Evolutionary conservation across 2,329 filamentous ascomycete genomes (phyloP), one percentile per base, ranked within the genome.

Genomic region (Fusarium sp.): DNA sequence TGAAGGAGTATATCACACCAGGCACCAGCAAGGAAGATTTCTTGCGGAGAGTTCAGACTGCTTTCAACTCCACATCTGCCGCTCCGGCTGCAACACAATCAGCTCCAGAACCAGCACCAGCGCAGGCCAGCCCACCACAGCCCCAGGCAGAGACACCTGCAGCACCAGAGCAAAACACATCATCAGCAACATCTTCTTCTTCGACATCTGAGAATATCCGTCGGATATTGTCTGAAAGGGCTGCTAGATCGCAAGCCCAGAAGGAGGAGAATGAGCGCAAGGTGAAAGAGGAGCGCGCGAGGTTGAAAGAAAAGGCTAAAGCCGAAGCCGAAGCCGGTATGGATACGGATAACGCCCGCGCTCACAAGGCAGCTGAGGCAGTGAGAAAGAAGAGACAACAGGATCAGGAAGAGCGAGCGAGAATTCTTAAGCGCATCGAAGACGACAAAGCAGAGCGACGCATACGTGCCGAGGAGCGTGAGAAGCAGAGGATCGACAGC

Each of bases 351-450:
- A 75, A 72, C 23, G 74, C 76, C 14, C 57, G 63, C 9, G 80
- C 81, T 36, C 78, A 82, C 45, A 81, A 81, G 72, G 82, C 87
- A 75, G 83, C 83, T 6, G 81, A 85, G 43, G 77, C 85, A 50
- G 80, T 90, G 56, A 89, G 86, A 72, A 89, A 88, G 75, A 85
- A 87, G 54, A 88, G 90, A 69, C 83, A 87, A 55, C 86, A 92
- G 63, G 87, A 88, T 4, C 84, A 86, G 43, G 86, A 90, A 42
- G 92, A 96, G 74, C 84, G 90, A 36, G 85, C 88, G 56, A 85
- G 91, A 2, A 90, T 96, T 52, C 83, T 94, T 42, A 87, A 88
- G 67, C 88, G 88, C 37, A 94, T 96, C 65, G 90, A 93, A 73
- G 88, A 90, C 61, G 93, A 96, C 79, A 92, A 91, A 75, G 84